Base-by-base conservation (phyloP, 2,329 filamentous ascomycete species). In the Xylariaceae sp. region DNA sequence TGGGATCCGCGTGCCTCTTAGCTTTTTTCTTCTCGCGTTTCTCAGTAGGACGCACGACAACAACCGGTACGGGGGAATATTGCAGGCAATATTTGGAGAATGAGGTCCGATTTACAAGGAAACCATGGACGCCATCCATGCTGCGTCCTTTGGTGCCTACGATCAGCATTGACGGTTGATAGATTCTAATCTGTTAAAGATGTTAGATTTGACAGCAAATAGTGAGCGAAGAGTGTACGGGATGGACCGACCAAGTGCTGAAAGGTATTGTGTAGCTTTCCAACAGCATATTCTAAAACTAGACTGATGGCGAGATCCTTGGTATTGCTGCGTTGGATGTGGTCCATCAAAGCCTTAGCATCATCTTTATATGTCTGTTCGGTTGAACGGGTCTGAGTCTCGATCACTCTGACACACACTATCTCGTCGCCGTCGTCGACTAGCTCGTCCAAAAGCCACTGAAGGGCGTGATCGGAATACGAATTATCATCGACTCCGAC, bases 21-120 rank as follows among this genome's bases (percentile, higher is more conserved):
- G 82, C 80, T 72, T 94, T 95, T 74, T 95, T 95, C 73, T 94
- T 94, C 66, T 89, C 83, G 17, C 92, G 87, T 73, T 95, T 95
- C 55, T 89, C 88, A 31, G 87, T 88, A 34, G 92, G 91, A 4
- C 92, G 83, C 10, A 96, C 92, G 31, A 97, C 92, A 31, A 96
- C 92, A 7, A 96, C 92, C 1, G 92, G 92, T 1, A 97, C 89
- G 0, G 92, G 91, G 1, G 89, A 96, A 68, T 96, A 92, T 67
- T 97, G 92, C 12, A 96, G 79, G 64, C 92, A 96, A 72, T 96
- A 97, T 67, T 96, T 96, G 22, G 90, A 95, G 42, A 96, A 92
- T 0, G 89, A 94, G 58, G 90, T 94, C 41, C 79, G 74, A 31
- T 80, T 81, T 45, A 89, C 90, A 40, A 96, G 81, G 31, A 96